Conservation (phyloP, 108 stramenopile species). For the Nitzschia palea region DNA sequence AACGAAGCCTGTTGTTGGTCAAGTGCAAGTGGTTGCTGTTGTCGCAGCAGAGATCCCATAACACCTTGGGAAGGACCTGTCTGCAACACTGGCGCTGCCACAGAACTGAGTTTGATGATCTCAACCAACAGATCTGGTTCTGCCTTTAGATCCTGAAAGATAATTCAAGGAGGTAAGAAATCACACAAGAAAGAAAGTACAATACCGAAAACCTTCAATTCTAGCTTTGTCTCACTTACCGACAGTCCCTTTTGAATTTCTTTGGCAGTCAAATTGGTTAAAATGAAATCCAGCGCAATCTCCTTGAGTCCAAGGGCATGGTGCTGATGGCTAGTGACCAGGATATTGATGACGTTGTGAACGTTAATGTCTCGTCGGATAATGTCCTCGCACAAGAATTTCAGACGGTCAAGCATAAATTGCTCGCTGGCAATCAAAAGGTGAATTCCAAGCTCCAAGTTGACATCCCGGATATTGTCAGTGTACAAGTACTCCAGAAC, state of each 20-base stretch:
- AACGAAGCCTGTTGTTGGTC: neutral
- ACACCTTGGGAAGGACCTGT: neutral
- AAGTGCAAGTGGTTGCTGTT: neutral
- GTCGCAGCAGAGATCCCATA: neutral
- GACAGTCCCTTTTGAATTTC: conserved; percentile 59
- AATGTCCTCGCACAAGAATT: conserved; percentile 88
- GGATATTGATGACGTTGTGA: conserved; percentile 79
- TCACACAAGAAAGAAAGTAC: neutral
- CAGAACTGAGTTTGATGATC: conserved; percentile 70
- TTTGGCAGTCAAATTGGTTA: conserved; percentile 68
- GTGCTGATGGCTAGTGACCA: conserved; percentile 82
- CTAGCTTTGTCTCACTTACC: neutral
- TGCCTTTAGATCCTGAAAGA: conserved; percentile 66
- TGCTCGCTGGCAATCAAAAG: conserved; percentile 91
- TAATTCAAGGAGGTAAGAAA: neutral
- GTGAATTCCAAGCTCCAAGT: conserved; percentile 75
- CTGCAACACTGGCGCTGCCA: neutral
- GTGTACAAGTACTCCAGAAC: conserved; percentile 96
- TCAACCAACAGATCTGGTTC: conserved; percentile 93
- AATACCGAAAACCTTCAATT: neutral
- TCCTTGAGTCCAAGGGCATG: conserved; percentile 81
- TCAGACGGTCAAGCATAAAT: conserved; percentile 91
- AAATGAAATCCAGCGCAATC: conserved; percentile 86
- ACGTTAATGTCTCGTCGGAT: conserved; percentile 77
- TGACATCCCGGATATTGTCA: conserved; percentile 73